These are phyloP conservation scores for Coffea eugenioides DNA, from an alignment of 257 asterid species.

Conservation along the genomic window DNA sequence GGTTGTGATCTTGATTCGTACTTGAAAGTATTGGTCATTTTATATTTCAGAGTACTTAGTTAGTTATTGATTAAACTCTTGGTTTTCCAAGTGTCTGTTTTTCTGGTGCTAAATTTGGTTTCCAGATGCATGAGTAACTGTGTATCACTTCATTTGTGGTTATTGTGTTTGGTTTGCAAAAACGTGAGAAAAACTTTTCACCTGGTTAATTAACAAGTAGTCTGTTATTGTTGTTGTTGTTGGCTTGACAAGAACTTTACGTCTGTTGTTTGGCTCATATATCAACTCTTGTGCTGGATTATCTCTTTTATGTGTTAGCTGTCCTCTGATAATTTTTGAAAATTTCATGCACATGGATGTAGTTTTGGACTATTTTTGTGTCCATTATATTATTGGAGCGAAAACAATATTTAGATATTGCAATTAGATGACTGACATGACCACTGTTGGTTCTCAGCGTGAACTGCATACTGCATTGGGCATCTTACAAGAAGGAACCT, in stretches of 20 bases:
- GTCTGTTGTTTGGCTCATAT: neutral
- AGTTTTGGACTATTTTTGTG: neutral
- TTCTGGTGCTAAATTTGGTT: neutral
- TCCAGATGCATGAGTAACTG: too few species aligned
- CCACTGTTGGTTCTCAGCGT: constrained; percentile 43
- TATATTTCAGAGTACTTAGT: neutral
- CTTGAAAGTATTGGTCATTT: neutral
- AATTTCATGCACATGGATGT: too few species aligned
- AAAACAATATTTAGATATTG: neutral
- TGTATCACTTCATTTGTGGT: too few species aligned
- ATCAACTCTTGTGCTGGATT: neutral
- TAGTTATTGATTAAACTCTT: neutral
- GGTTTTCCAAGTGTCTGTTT: too few species aligned
- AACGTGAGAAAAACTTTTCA: neutral
- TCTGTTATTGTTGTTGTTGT: neutral
- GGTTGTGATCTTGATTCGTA: too few species aligned
- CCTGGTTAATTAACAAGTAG: neutral
- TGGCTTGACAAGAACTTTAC: neutral
- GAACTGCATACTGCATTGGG: constrained; percentile 89
- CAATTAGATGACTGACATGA: neutral
- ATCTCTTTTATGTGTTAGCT: neutral
- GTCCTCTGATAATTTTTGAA: neutral
- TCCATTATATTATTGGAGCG: neutral
- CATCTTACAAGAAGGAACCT: constrained; percentile 72
- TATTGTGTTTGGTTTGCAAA: neutral